These are phyloP conservation scores for Rhizophagus clarus DNA, from an alignment of 192 early-diverging fungal genomes.

Conservation along the genomic window DNA sequence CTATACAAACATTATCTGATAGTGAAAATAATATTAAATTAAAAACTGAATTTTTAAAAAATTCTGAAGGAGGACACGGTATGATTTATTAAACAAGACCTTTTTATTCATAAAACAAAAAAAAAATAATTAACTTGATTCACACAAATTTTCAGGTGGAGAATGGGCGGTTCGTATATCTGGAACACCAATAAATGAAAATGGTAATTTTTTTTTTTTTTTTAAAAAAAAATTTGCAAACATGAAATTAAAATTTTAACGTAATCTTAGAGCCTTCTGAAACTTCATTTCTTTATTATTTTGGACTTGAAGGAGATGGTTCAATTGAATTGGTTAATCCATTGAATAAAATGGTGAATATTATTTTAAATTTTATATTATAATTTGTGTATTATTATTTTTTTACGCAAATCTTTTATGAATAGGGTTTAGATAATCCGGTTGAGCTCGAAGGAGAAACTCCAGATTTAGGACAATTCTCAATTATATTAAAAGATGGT, in stretches of 20 bases:
- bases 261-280: constrained; percentile 42
- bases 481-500: constrained; percentile 62
- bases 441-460: constrained; percentile 57
- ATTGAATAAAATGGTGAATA: constrained; percentile 5
- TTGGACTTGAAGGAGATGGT: constrained; percentile 76
- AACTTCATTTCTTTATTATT: constrained; percentile 73
- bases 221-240: neutral
- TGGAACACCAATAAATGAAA: constrained; percentile 58
- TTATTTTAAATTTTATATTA: neutral
- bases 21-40: constrained; percentile 62
- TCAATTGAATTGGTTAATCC: constrained; percentile 48
- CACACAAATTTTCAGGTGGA: constrained; percentile 53
- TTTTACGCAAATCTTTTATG: constrained; percentile 20
- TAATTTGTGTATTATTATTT: neutral
- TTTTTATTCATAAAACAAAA: constrained; percentile 39
- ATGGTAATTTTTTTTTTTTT: constrained; percentile 37
- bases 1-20: constrained; percentile 74
- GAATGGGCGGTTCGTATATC: constrained; percentile 79
- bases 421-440: constrained; percentile 37
- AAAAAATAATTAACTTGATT: constrained; percentile 31
- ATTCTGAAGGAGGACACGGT: constrained; percentile 65
- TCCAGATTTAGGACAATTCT: constrained; percentile 75
- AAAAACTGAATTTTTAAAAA: constrained; percentile 77
- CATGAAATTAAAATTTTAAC: constrained; percentile 1
- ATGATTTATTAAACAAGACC: constrained; percentile 27